A percentile compares a stretch with the other conserved stretches of the same genome.
These are phyloP conservation scores for Parachlorella kessleri DNA, from an alignment of 139 green algal genomes.

Conservation along the genomic window DNA sequence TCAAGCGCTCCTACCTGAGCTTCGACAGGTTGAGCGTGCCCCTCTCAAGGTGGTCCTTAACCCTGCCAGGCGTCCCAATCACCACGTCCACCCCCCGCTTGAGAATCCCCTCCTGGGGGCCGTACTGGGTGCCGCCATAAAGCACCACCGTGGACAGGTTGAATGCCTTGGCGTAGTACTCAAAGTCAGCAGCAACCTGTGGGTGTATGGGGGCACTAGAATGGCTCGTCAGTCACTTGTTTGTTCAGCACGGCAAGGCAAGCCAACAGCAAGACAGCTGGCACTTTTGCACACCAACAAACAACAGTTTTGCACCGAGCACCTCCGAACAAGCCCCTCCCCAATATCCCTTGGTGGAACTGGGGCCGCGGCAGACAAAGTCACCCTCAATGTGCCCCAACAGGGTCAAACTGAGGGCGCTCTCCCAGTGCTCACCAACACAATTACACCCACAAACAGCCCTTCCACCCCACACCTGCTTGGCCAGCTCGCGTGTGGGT, in stretches of 20 bases:
- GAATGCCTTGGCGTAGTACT: slow-evolving; percentile 77
- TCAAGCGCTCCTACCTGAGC: not conserved
- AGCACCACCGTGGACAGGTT: slow-evolving; percentile 82
- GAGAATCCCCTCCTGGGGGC: slow-evolving; percentile 75
- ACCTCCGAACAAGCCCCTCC: too few species aligned
- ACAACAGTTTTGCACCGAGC: too few species aligned
- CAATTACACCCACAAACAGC: not conserved
- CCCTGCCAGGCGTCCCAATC: slow-evolving; percentile 91
- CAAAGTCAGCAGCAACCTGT: slow-evolving; percentile 92
- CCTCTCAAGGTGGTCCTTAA: slow-evolving; percentile 96
- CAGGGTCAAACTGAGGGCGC: too few species aligned
- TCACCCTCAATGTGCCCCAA: too few species aligned
- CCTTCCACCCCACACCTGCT: slow-evolving; percentile 72
- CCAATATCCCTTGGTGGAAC: too few species aligned
- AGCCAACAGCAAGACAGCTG: too few species aligned
- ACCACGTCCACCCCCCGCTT: slow-evolving; percentile 93
- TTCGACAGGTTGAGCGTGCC: slow-evolving; percentile 77
- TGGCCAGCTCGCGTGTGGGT: slow-evolving; percentile 97
- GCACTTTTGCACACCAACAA: too few species aligned
- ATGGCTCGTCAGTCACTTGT: too few species aligned
- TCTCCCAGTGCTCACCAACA: too few species aligned
- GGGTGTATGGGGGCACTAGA: too few species aligned
- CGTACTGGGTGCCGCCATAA: slow-evolving; percentile 93
- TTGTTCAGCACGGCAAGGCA: too few species aligned
- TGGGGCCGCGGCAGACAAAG: too few species aligned